Conservation (phyloP, 495 filamentous ascomycete genomes). For the Tirmania nivea region DNA sequence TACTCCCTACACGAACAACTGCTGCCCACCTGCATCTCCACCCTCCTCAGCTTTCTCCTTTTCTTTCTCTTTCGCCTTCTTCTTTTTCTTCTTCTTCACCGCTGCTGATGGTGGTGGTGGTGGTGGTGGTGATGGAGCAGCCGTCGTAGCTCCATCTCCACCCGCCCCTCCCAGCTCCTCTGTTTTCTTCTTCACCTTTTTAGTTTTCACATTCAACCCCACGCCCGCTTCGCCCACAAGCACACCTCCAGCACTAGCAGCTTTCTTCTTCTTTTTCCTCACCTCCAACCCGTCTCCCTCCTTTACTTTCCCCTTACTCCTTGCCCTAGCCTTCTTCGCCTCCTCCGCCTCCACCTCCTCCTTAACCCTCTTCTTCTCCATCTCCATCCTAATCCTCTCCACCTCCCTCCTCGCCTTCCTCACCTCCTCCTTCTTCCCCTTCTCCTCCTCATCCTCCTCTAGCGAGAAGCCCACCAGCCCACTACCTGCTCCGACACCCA, state of each 20-base stretch:
- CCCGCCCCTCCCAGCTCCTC: no score
- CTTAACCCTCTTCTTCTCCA: conserved; percentile 12
- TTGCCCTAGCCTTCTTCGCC: conserved; percentile 9
- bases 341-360: conserved; percentile 3
- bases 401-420: conserved; percentile 1
- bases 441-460: conserved; percentile 44
- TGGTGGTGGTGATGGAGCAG: no score
- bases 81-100: no score
- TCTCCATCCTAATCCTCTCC: conserved; percentile 20
- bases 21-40: no score
- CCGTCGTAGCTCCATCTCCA: no score
- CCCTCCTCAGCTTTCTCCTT: no score
- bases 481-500: conserved; percentile 72
- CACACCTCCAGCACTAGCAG: not conserved
- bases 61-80: no score
- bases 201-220: no score
- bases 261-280: not conserved
- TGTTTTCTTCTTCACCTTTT: no score
- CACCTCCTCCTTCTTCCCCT: conserved; percentile 43
- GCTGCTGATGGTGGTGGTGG: no score
- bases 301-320: conserved; percentile 2
- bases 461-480: conserved; percentile 45
- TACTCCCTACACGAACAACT: no score
- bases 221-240: no score
- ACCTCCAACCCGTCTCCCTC: not conserved